Evolutionary conservation across 164 flowering plant genomes (phyloP).

Genomic region (Protea cynaroides): DNA sequence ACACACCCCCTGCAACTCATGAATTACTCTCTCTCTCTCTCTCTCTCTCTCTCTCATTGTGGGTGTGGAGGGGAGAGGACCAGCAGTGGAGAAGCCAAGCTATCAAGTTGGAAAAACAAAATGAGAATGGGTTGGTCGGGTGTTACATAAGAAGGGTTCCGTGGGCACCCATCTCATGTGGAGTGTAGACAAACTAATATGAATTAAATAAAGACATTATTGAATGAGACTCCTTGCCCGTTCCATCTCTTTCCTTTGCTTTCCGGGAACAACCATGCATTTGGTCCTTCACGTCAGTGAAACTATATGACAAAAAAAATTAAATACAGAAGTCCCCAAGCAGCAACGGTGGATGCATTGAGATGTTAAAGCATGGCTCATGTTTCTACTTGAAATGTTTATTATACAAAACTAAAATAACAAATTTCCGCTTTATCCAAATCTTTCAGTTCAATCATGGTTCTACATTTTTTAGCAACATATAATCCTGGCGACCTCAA

Average conservation of each 20-base stretch:
- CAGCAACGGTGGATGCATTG: too few species aligned
- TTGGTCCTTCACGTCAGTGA: conserved; percentile 1
- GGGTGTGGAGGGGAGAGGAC: background rate
- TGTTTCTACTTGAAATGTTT: too few species aligned
- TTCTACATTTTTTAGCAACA: too few species aligned
- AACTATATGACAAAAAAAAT: conserved; percentile 6
- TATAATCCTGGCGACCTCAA: too few species aligned
- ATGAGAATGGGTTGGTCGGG: conserved; percentile 11
- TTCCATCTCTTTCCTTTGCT: background rate
- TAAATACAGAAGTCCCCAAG: too few species aligned
- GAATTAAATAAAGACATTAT: conserved; percentile 15
- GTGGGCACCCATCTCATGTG: background rate
- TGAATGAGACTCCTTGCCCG: background rate
- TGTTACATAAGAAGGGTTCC: background rate
- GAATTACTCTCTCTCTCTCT: background rate
- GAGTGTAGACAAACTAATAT: conserved; percentile 11
- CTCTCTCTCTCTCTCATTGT: background rate
- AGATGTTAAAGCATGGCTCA: too few species aligned
- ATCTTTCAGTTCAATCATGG: too few species aligned
- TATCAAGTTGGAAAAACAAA: background rate
- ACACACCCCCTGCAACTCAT: too few species aligned
- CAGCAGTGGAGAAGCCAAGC: background rate
- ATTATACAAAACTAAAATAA: too few species aligned
- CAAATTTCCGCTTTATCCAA: too few species aligned
- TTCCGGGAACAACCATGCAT: background rate